These are phyloP conservation scores for Coemansia sp. DNA, from an alignment of 192 early-diverging fungal species.

Conservation along the genomic window DNA sequence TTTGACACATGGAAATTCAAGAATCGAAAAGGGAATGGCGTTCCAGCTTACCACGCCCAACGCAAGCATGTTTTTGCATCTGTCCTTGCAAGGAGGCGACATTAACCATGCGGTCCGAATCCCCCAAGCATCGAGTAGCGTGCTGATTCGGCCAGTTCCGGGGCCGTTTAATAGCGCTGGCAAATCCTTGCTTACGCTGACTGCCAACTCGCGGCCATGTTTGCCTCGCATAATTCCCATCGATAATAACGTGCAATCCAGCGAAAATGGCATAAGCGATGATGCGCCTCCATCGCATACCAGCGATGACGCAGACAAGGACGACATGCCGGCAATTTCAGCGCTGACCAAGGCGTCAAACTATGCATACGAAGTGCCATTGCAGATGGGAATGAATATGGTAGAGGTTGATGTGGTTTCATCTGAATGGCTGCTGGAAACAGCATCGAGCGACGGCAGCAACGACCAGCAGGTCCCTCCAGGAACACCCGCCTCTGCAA, in stretches of 20 bases:
- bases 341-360: slow-evolving; percentile 31
- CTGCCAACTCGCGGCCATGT: slow-evolving; percentile 28
- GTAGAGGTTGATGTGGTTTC: slow-evolving; percentile 33
- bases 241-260: not conserved
- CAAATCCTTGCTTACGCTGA: slow-evolving; percentile 27
- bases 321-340: slow-evolving; percentile 11
- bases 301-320: slow-evolving; percentile 38
- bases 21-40: slow-evolving; percentile 29
- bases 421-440: slow-evolving; percentile 29
- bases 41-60: slow-evolving; percentile 40
- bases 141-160: slow-evolving; percentile 42
- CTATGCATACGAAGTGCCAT: slow-evolving; percentile 41
- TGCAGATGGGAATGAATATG: slow-evolving; percentile 35
- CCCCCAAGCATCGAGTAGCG: slow-evolving; percentile 12
- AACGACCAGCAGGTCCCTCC: slow-evolving; percentile 50
- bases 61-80: slow-evolving; percentile 43
- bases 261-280: slow-evolving; percentile 18
- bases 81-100: slow-evolving; percentile 22
- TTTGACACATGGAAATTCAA: slow-evolving; percentile 38
- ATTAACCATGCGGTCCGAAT: slow-evolving; percentile 38
- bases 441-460: slow-evolving; percentile 15
- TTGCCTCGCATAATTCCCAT: slow-evolving; percentile 29
- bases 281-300: slow-evolving; percentile 33
- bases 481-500: slow-evolving; percentile 1
- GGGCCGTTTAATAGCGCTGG: slow-evolving; percentile 30